A percentile compares a stretch with the other conserved stretches of the same genome.
phyloP scores from a whole-genome alignment of 2,329 filamentous ascomycete species.

The Orbilia quercus region DNA sequence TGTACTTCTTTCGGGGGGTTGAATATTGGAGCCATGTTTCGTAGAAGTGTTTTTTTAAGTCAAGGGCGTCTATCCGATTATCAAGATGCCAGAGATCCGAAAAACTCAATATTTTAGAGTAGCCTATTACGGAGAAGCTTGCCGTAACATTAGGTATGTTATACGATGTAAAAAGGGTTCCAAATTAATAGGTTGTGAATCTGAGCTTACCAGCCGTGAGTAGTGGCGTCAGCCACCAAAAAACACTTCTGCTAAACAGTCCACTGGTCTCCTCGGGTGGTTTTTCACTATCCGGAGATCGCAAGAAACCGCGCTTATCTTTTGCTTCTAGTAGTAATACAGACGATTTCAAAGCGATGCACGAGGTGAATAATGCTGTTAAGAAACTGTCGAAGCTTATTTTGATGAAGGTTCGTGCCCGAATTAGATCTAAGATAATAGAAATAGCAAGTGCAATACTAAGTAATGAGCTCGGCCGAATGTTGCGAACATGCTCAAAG shows the following conservation, averaged over 20 bases:
- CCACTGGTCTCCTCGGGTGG: slow-evolving; percentile 62
- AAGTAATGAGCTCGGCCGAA: slow-evolving; percentile 44
- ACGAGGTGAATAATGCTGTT: slow-evolving; percentile 36
- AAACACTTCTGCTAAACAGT: slow-evolving; percentile 62
- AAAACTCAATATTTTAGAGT: slow-evolving; percentile 33
- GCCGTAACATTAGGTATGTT: no score
- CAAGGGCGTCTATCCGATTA: slow-evolving; percentile 23
- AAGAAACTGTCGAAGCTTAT: slow-evolving; percentile 44
- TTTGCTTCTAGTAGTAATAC: slow-evolving; percentile 51
- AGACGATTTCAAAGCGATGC: slow-evolving; percentile 37
- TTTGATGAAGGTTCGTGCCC: slow-evolving; percentile 39
- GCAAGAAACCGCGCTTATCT: slow-evolving; percentile 37
- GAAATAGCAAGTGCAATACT: slow-evolving; percentile 35
- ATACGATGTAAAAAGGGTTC: no score
- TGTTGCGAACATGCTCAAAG: slow-evolving; percentile 51
- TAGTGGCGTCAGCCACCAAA: slow-evolving; percentile 63
- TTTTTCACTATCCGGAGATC: slow-evolving; percentile 57
- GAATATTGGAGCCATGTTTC: slow-evolving; percentile 44
- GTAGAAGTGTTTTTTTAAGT: slow-evolving; percentile 42
- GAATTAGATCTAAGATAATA: slow-evolving; percentile 41
- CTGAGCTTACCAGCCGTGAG: slow-evolving; percentile 56
- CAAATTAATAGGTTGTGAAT: background rate
- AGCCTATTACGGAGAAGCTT: no score
- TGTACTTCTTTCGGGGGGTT: slow-evolving; percentile 29
- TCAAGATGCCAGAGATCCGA: slow-evolving; percentile 50